Evolutionary conservation across 2,329 filamentous ascomycete genomes (phyloP).

Genomic region (Lachnellula hyalina): DNA sequence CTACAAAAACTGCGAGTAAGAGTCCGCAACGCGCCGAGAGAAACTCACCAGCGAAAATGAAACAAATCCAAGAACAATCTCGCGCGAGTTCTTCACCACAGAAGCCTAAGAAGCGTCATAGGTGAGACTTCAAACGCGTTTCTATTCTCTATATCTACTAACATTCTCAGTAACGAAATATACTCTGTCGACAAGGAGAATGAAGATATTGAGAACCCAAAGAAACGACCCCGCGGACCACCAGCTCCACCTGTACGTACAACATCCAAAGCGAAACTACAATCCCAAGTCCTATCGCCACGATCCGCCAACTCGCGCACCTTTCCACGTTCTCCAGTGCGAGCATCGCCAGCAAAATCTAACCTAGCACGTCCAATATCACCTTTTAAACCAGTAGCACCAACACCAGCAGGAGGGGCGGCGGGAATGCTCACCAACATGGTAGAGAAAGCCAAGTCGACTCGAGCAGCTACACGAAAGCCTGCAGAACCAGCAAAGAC

Average conservation of each 20-base stretch:
- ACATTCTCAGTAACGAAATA: constrained; percentile 52
- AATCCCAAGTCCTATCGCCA: constrained; percentile 67
- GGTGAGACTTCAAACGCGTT: constrained; percentile 38
- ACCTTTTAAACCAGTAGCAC: constrained; percentile 49
- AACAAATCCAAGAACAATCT: constrained; percentile 18
- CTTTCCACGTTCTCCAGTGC: constrained; percentile 23
- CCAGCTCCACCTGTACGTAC: constrained; percentile 31
- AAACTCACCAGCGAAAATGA: constrained; percentile 21
- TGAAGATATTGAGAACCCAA: constrained; percentile 58
- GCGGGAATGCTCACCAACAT: constrained; percentile 47
- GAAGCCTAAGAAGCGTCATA: constrained; percentile 43
- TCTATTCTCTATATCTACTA: constrained; percentile 16
- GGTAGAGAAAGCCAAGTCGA: constrained; percentile 56
- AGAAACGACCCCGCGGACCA: constrained; percentile 51
- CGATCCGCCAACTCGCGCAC: constrained; percentile 72
- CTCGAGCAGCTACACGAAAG: constrained; percentile 42
- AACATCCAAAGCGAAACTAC: constrained; percentile 38
- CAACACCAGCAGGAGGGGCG: constrained; percentile 31
- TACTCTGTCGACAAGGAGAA: constrained; percentile 73
- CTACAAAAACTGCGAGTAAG: constrained; percentile 10
- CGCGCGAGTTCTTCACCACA: constrained; percentile 26
- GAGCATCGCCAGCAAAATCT: constrained; percentile 50
- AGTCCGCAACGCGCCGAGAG: constrained; percentile 11
- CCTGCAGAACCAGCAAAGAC: constrained; percentile 11
- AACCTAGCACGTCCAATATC: constrained; percentile 55